These are phyloP conservation scores for Talaromyces pinophilus DNA, from an alignment of 2,329 filamentous ascomycete species.

Conservation along the genomic window DNA sequence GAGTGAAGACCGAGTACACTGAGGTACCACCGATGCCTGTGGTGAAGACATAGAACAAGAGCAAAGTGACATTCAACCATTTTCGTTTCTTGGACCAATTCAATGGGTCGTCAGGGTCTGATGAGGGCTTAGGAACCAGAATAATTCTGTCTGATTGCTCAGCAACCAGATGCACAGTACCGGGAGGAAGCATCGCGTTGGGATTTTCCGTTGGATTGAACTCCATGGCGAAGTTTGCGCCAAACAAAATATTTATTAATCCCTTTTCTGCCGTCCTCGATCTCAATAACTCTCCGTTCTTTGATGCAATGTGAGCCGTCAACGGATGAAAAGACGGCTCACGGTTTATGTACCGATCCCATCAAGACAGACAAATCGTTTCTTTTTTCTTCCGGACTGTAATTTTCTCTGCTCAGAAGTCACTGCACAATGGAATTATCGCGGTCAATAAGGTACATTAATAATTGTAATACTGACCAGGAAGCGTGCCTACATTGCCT, in stretches of 20 bases:
- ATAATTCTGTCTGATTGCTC: slow-evolving; percentile 32
- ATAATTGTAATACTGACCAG: not conserved
- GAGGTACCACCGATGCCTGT: slow-evolving; percentile 36
- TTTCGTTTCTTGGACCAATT: slow-evolving; percentile 42
- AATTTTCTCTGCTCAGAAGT: not conserved
- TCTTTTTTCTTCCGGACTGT: not conserved
- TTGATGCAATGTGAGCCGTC: not conserved
- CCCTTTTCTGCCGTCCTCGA: not conserved
- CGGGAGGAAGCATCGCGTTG: slow-evolving; percentile 29
- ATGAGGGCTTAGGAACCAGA: slow-evolving; percentile 39
- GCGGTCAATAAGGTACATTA: not conserved
- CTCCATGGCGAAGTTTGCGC: not conserved
- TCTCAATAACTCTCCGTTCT: not conserved
- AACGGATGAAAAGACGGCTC: not conserved
- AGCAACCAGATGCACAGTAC: slow-evolving; percentile 43
- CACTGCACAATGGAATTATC: not conserved
- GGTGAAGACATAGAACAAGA: slow-evolving; percentile 34
- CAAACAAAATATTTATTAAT: not conserved
- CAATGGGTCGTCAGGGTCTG: slow-evolving; percentile 45
- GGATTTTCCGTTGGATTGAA: not conserved
- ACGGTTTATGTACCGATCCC: not conserved
- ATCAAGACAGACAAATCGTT: not conserved
- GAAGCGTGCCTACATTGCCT: not conserved
- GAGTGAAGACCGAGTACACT: slow-evolving; percentile 39
- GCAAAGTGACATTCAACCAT: slow-evolving; percentile 24